These are phyloP conservation scores for Ophiostoma ips DNA, from an alignment of 2,329 filamentous ascomycete genomes.

Conservation along the genomic window DNA sequence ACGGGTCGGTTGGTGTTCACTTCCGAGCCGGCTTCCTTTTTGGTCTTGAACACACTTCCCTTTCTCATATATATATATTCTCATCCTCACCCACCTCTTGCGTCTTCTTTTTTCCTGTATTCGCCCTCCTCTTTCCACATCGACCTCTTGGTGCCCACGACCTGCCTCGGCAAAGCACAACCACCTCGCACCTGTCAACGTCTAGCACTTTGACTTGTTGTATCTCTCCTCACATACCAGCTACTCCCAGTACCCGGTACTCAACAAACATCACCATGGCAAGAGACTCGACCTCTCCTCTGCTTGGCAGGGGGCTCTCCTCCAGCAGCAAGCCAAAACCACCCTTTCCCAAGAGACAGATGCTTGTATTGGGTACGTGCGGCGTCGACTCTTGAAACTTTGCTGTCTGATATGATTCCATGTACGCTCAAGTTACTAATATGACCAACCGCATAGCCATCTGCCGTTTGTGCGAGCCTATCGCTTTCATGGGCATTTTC, in stretches of 20 bases:
- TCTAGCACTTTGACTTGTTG: too few species aligned
- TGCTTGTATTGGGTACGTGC: conserved; percentile 23
- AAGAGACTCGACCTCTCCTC: conserved; percentile 1
- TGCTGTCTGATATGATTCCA: too few species aligned
- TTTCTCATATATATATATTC: not conserved
- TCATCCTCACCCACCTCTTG: not conserved
- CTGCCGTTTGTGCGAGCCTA: conserved; percentile 94
- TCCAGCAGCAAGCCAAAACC: conserved; percentile 13
- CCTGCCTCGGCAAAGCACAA: not conserved
- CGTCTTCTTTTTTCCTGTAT: not conserved
- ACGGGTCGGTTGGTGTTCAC: not conserved
- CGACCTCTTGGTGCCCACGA: not conserved
- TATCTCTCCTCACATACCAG: not conserved
- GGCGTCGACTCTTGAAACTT: too few species aligned
- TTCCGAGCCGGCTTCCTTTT: not conserved
- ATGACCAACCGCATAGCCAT: conserved; percentile 42
- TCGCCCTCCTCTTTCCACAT: not conserved
- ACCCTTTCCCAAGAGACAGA: conserved; percentile 24
- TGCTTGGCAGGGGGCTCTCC: conserved; percentile 1
- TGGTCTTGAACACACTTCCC: not conserved
- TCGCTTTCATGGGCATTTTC: conserved; percentile 99
- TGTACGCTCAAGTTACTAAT: not conserved
- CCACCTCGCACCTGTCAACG: not conserved
- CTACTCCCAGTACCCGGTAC: not conserved
- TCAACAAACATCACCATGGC: conserved; percentile 4